phyloP scores from a whole-genome alignment of 2,329 filamentous ascomycete species.

The Xylaria sp. region DNA sequence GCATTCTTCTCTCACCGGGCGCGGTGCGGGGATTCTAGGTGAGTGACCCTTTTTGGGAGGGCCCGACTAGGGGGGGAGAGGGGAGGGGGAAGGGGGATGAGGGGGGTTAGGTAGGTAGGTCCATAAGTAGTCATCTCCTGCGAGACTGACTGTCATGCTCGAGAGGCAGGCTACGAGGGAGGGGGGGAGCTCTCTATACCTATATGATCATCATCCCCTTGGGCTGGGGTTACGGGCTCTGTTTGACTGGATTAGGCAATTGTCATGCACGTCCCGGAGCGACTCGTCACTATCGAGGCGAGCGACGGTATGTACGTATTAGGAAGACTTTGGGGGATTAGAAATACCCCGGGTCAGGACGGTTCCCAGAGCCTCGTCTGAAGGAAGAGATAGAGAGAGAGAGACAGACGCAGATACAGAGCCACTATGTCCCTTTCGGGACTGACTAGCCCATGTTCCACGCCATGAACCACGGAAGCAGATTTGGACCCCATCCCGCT shows the following conservation, averaged over 20 bases:
- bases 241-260: constrained; percentile 6
- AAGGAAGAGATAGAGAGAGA: no score
- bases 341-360: not conserved
- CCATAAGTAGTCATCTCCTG: not conserved
- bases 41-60: not conserved
- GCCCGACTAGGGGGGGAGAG: constrained; percentile 3
- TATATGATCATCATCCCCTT: not conserved
- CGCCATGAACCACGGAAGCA: not conserved
- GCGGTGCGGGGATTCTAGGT: constrained; percentile 1
- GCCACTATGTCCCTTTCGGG: not conserved
- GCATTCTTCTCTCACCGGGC: not conserved
- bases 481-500: constrained; percentile 2
- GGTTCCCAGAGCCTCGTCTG: not conserved
- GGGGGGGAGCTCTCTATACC: no score
- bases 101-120: not conserved
- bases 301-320: no score
- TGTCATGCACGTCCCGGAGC: not conserved
- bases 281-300: not conserved
- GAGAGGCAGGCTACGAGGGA: constrained; percentile 9
- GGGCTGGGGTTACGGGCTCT: constrained; percentile 9
- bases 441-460: not conserved
- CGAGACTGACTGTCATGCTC: not conserved
- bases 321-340: not conserved
- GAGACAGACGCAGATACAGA: no score
- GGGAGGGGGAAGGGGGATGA: constrained; percentile 7